These are phyloP conservation scores for Xylariales sp. DNA, from an alignment of 2,329 filamentous ascomycete species.

Conservation along the genomic window DNA sequence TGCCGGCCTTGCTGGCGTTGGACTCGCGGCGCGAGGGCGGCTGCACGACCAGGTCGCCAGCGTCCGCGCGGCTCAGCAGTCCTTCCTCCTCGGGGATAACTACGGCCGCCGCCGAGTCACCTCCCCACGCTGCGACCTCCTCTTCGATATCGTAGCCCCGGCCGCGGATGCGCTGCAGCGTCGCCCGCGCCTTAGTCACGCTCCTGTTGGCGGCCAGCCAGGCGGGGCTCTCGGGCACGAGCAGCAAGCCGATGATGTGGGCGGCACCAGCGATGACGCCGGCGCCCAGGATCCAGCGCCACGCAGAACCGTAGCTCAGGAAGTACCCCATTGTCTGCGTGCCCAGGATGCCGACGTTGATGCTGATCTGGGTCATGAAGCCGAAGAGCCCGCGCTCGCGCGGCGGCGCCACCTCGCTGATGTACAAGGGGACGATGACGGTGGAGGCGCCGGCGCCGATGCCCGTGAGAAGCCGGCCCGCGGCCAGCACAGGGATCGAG, in stretches of 20 bases:
- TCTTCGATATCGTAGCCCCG: conserved; percentile 62
- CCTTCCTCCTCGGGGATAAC: conserved; percentile 65
- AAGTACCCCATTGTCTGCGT: conserved; percentile 86
- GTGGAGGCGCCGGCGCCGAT: conserved; percentile 83
- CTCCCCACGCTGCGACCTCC: conserved; percentile 64
- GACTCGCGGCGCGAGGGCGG: conserved; percentile 18
- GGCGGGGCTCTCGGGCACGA: conserved; percentile 82
- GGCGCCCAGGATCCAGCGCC: conserved; percentile 77
- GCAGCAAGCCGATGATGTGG: conserved; percentile 66
- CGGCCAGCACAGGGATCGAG: conserved; percentile 61
- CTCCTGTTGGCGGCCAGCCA: conserved; percentile 74
- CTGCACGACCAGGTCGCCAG: conserved; percentile 35
- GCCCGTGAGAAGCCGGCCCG: conserved; percentile 77
- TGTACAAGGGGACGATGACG: conserved; percentile 91
- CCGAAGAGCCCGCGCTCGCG: conserved; percentile 74
- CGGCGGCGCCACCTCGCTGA: conserved; percentile 83
- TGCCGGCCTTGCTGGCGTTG: conserved; percentile 15
- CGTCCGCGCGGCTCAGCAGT: conserved; percentile 45
- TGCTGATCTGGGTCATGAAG: conserved; percentile 85
- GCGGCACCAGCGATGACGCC: conserved; percentile 64
- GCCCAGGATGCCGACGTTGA: conserved; percentile 83
- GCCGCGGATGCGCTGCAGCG: conserved; percentile 74
- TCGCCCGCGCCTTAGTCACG: conserved; percentile 56
- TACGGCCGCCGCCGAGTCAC: conserved; percentile 30
- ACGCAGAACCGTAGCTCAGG: conserved; percentile 71